Base-by-base conservation (phyloP, 2,329 filamentous ascomycete genomes). In the Phyllosticta citriasiana region DNA sequence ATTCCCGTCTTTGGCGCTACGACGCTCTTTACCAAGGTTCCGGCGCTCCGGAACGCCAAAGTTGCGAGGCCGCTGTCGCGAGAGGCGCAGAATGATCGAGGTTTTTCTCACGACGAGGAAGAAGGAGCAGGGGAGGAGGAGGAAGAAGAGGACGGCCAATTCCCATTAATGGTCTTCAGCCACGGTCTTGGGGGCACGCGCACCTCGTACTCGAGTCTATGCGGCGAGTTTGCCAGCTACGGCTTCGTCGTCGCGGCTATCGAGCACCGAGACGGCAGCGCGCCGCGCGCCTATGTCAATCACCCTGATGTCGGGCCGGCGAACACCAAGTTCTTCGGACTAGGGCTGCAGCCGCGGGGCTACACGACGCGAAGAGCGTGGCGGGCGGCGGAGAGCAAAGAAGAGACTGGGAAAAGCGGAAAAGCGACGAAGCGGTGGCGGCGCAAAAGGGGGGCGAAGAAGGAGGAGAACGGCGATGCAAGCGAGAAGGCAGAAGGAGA, bases 241-340 rank as follows among this genome's bases (percentile, higher is more conserved):
- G 84, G 85, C 0, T 86, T 87, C 65, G 75, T 88, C 0, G 84
- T 88, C 0, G 80, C 84, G 35, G 83, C 84, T 0, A 67, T 88
- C 25, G 85, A 88, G 70, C 85, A 88, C 69, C 73, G 85, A 27
- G 85, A 88, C 68, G 85, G 85, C 0, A 84, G 81, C 60, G 84
- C 83, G 2, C 83, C 85, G 3, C 74, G 84, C 55, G 83, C 82
- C 0, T 83, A 81, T 63, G 78, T 88, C 61, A 87, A 86, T 65
- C 77, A 85, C 54, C 75, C 77, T 0, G 74, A 74, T 55, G 67
- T 74, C 22, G 73, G 71, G 25, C 60, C 55, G 22, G 50, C 3
- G 10, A 33, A 52, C 14, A 57, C 50, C 19, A 55, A 56, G 33
- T 1, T 33, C 33, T 47, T 16, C n/a, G 40, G 35, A 22, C 33